Evolutionary conservation across 2,329 filamentous ascomycete genomes (phyloP), one percentile per base, ranked within the genome.

Genomic region (Hymenoscyphus infarciens): DNA sequence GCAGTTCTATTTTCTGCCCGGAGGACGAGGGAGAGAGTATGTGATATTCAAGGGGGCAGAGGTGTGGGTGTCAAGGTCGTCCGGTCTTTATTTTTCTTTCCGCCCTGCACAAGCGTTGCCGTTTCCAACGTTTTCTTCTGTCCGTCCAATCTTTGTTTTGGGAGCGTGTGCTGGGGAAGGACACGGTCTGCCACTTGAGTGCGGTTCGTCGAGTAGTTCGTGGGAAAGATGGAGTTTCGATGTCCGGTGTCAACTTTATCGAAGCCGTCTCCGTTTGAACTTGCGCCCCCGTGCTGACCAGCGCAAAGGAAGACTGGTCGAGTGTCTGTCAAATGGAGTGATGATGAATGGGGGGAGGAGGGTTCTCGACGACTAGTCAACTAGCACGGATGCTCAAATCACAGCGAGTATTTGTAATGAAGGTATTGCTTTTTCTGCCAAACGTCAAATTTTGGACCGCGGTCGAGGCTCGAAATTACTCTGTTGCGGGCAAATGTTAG

Each of bases 71-170:
- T 57, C 22, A 49, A 56, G 59, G 54, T 49, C 61, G 61, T 66
- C 62, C 52, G 67, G 63, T 63, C 59, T 63, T 60, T 35, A 45
- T 42, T 42, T 61, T 59, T 35, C 19, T 22, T 38, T 57, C 25
- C 29, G 58, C 39, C 60, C 53, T 60, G 61, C 61, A 63, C 63
- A 67, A 68, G 69, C 61, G 64, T 29, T 63, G 66, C 65, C 61
- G 67, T 63, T 68, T 61, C 63, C 49, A 59, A 49, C 56, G 62
- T 22, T 57, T 54, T 56, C 45, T 31, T 52, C 33, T 67, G 63
- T 67, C 65, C 66, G 68, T 67, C 65, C 52, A 65, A 69, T 68
- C 63, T 67, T 68, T 68, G 65, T 64, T 63, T 63, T 57, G 29
- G 65, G 60, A n/a, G 56, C 45, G 59, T 67, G 52, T 52, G 49